Base-by-base conservation (phyloP, 805 yeast species). In the Schwanniomyces sp. region DNA sequence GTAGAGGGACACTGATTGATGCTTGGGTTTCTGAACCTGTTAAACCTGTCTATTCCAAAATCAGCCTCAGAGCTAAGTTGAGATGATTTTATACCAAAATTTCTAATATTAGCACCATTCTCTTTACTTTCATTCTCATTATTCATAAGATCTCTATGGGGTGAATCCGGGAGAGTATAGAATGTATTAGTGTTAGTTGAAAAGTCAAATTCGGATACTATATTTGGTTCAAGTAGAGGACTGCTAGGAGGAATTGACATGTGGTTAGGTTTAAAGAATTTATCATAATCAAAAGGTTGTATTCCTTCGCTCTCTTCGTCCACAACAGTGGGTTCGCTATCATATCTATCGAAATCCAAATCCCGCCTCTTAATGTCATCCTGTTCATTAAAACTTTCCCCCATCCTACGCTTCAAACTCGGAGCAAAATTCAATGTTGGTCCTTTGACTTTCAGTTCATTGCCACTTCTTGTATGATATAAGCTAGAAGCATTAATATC, bases 1-100 rank as follows among this genome's bases (percentile, higher is more conserved):
- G 72, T 64, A 1, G 74, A 67, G 5, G 70, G 69, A 34, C 60
- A 58, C 16, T 58, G 58, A 34, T 56, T 61, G 4, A 55, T 53
- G 16, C 59, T 41, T 3, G 71, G 67, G 27, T 52, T 46, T 44
- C 57, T 63, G 56, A 64, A 73, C 16, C 78, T 57, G 48, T 73
- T 72, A 51, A 78, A 78, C 44, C 70, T 66, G 53, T 80, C 85
- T 26, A 80, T 67, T 0, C 83, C 84, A 51, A 79, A 75, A 49
- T 73, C 79, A 7, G 78, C 64, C 24, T 72, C 77, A 9, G 72
- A 66, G 49, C 74, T 64, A 40, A 40, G 41, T 1, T 25, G 43
- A 27, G 43, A 46, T 2, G 41, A 28, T 30, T 38, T 18, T 16
- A 14, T 14, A 14, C 25, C 18, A 1, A 17, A 18, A 25, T 10